Conservation (phyloP, 305 asterid genomes). For the Salvia sclarea region DNA sequence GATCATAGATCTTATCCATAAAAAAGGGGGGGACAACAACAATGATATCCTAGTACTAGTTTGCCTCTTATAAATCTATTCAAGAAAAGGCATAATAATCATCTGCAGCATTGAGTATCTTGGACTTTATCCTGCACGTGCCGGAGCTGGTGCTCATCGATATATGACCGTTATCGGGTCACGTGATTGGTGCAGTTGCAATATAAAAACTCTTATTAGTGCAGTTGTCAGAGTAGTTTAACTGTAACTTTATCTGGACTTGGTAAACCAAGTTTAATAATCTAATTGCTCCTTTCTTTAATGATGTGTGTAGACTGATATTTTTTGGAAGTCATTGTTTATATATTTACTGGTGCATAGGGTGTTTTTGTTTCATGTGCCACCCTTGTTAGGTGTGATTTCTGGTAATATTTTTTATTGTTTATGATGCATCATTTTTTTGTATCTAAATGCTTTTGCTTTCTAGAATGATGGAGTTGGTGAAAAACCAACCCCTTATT, state of each 20-base stretch:
- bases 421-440: too few species aligned
- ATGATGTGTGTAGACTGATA: neutral
- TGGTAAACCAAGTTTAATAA: neutral
- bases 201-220: neutral
- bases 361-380: neutral
- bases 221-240: constrained; percentile 2
- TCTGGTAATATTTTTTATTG: neutral
- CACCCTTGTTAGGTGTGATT: neutral
- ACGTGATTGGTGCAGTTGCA: constrained; percentile 16
- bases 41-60: constrained; percentile 16
- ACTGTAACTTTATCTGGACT: constrained; percentile 11
- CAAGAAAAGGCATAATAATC: constrained; percentile 14
- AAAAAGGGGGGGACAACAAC: neutral
- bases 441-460: neutral
- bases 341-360: constrained; percentile 10
- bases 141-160: neutral
- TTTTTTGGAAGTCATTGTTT: constrained; percentile 11
- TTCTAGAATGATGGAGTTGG: constrained; percentile 27
- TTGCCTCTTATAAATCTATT: neutral
- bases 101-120: neutral
- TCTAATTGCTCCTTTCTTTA: neutral
- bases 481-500: constrained; percentile 15
- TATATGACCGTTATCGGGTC: constrained; percentile 24
- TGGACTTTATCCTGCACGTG: constrained; percentile 24
- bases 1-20: neutral